Percentiles rank a stretch among this genome's conserved stretches.
Evolutionary conservation across 2,329 filamentous ascomycete species (phyloP).

Genomic region (Parastagonospora avenae): DNA sequence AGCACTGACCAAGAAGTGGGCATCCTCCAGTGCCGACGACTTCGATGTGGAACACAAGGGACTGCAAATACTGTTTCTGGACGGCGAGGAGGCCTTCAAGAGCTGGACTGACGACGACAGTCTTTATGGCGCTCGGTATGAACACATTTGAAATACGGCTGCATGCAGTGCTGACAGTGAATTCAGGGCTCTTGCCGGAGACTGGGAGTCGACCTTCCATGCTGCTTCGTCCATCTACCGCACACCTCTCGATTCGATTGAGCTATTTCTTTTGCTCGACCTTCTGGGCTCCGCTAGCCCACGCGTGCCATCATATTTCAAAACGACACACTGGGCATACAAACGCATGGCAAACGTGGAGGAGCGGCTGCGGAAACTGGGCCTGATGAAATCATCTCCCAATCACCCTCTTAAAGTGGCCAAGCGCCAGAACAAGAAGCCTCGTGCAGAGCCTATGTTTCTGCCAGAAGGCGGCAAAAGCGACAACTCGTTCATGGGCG

Average conservation of each 20-base stretch:
- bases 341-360: slow-evolving; percentile 76
- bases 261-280: slow-evolving; percentile 87
- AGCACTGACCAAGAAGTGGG: slow-evolving; percentile 86
- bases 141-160: not conserved
- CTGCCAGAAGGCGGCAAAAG: slow-evolving; percentile 63
- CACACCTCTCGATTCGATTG: slow-evolving; percentile 78
- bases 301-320: slow-evolving; percentile 82
- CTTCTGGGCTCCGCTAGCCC: slow-evolving; percentile 76
- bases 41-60: slow-evolving; percentile 72
- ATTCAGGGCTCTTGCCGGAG: slow-evolving; percentile 71
- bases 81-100: slow-evolving; percentile 92
- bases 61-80: slow-evolving; percentile 86
- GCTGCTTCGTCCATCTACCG: slow-evolving; percentile 74
- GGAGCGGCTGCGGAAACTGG: slow-evolving; percentile 70
- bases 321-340: slow-evolving; percentile 94
- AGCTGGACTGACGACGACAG: slow-evolving; percentile 82
- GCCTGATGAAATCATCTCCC: slow-evolving; percentile 67
- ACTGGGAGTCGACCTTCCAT: slow-evolving; percentile 77
- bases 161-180: not conserved
- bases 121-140: slow-evolving; percentile 82
- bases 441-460: slow-evolving; percentile 57
- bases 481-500: slow-evolving; percentile 55
- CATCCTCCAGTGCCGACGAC: slow-evolving; percentile 56
- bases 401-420: slow-evolving; percentile 53
- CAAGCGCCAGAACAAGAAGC: slow-evolving; percentile 34